These are phyloP conservation scores for Akanthomyces muscarius DNA, from an alignment of 2,329 filamentous ascomycete genomes.

Conservation along the genomic window DNA sequence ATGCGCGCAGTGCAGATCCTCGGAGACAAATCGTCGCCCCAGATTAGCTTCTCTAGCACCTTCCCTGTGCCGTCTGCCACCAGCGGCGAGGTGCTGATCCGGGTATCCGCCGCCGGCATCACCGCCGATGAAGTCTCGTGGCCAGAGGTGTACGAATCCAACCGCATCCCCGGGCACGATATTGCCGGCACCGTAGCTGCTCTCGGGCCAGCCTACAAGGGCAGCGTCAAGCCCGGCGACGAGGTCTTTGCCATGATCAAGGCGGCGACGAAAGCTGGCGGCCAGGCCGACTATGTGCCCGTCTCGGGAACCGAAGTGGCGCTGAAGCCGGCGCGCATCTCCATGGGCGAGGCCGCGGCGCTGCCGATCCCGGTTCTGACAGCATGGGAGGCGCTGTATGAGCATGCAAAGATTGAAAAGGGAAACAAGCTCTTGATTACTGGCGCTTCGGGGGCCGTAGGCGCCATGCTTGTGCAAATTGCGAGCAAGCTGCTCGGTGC, in stretches of 20 bases:
- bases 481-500: constrained; percentile 21
- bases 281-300: constrained; percentile 30
- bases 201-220: constrained; percentile 25
- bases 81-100: constrained; percentile 27
- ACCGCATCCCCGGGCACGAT: constrained; percentile 33
- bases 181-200: constrained; percentile 30
- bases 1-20: constrained; percentile 34
- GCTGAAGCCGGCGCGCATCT: constrained; percentile 23
- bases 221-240: constrained; percentile 20
- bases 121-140: constrained; percentile 34
- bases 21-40: constrained; percentile 22
- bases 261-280: constrained; percentile 22
- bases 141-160: constrained; percentile 29
- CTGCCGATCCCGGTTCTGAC: constrained; percentile 31
- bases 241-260: constrained; percentile 28
- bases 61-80: constrained; percentile 19
- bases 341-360: constrained; percentile 27
- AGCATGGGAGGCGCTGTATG: constrained; percentile 27
- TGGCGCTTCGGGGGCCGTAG: constrained; percentile 30
- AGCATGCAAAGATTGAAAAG: constrained; percentile 20
- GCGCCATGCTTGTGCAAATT: constrained; percentile 29
- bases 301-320: constrained; percentile 20
- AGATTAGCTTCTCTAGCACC: constrained; percentile 19
- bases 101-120: constrained; percentile 31
- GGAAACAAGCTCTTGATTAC: constrained; percentile 27